These are phyloP conservation scores for Saccharata proteae DNA, from an alignment of 2,329 filamentous ascomycete species.

Conservation along the genomic window DNA sequence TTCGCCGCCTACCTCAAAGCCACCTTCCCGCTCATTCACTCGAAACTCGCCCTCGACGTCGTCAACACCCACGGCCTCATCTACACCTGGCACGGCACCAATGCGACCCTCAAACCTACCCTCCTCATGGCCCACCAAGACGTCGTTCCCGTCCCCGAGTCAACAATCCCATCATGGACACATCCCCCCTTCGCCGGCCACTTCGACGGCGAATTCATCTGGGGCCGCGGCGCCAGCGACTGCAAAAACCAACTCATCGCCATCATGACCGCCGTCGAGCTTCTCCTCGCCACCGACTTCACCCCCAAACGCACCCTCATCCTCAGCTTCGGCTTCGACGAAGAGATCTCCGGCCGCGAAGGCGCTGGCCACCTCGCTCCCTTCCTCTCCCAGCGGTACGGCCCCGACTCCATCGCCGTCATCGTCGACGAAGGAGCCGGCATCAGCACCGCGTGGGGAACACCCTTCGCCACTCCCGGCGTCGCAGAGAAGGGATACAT, in stretches of 20 bases:
- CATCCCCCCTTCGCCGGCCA: slow-evolving; percentile 48
- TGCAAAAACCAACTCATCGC: slow-evolving; percentile 51
- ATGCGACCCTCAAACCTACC: slow-evolving; percentile 40
- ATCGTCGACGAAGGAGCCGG: slow-evolving; percentile 49
- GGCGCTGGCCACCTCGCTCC: slow-evolving; percentile 40
- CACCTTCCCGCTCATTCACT: slow-evolving; percentile 18
- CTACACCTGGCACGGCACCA: slow-evolving; percentile 44
- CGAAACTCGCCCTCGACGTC: slow-evolving; percentile 37
- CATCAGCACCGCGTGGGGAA: slow-evolving; percentile 31
- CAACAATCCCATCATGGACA: slow-evolving; percentile 35
- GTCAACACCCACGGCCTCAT: slow-evolving; percentile 49
- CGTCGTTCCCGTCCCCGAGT: slow-evolving; percentile 46
- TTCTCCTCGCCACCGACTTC: slow-evolving; percentile 41
- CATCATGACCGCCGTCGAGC: slow-evolving; percentile 34
- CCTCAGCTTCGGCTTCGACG: slow-evolving; percentile 51
- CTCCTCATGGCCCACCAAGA: slow-evolving; percentile 54
- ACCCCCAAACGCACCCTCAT: slow-evolving; percentile 43
- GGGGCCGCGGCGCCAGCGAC: slow-evolving; percentile 49
- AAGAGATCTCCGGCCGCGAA: slow-evolving; percentile 43
- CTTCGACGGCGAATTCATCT: slow-evolving; percentile 44
- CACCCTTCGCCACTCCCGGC: slow-evolving; percentile 42
- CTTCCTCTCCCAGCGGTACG: slow-evolving; percentile 38
- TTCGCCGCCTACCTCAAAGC: slow-evolving; percentile 21
- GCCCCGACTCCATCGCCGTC: slow-evolving; percentile 41
- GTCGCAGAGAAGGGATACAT: slow-evolving; percentile 51